Evolutionary conservation across 192 early-diverging fungal species (phyloP).

Genomic region (Entomortierella beljakovae): DNA sequence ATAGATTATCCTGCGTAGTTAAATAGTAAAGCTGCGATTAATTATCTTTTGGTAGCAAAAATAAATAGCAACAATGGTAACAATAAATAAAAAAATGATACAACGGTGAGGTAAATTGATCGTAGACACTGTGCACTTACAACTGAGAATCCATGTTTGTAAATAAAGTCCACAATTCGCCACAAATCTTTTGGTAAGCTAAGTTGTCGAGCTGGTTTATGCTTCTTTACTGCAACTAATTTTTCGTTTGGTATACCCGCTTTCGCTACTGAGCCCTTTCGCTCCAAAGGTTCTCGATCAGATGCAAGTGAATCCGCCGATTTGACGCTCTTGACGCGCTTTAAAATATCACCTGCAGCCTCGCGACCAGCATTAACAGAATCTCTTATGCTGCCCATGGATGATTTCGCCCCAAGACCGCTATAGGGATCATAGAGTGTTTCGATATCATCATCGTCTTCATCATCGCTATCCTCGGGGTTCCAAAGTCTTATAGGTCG

Average conservation of each 20-base stretch:
- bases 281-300: not conserved
- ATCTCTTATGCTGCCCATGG: slow-evolving; percentile 54
- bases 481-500: slow-evolving; percentile 66
- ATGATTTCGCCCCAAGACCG: slow-evolving; percentile 59
- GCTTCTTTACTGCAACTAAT: slow-evolving; percentile 10
- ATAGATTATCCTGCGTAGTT: slow-evolving; percentile 69
- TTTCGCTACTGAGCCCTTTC: slow-evolving; percentile 1
- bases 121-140: slow-evolving; percentile 52
- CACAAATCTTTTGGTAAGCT: slow-evolving; percentile 77
- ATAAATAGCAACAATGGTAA: not conserved
- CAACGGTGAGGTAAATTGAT: not conserved
- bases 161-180: slow-evolving; percentile 79
- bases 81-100: not conserved
- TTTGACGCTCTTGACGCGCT: slow-evolving; percentile 32
- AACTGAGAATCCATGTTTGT: slow-evolving; percentile 71
- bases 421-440: slow-evolving; percentile 59
- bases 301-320: slow-evolving; percentile 37
- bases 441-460: slow-evolving; percentile 44
- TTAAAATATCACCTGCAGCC: slow-evolving; percentile 1
- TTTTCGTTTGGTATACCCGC: slow-evolving; percentile 3
- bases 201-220: slow-evolving; percentile 35
- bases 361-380: slow-evolving; percentile 10
- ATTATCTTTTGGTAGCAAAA: not conserved
- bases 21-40: not conserved
- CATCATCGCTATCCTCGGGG: slow-evolving; percentile 52